phyloP scores from a whole-genome alignment of 176 grass and related monocot genomes.

The Avena atlantica region DNA sequence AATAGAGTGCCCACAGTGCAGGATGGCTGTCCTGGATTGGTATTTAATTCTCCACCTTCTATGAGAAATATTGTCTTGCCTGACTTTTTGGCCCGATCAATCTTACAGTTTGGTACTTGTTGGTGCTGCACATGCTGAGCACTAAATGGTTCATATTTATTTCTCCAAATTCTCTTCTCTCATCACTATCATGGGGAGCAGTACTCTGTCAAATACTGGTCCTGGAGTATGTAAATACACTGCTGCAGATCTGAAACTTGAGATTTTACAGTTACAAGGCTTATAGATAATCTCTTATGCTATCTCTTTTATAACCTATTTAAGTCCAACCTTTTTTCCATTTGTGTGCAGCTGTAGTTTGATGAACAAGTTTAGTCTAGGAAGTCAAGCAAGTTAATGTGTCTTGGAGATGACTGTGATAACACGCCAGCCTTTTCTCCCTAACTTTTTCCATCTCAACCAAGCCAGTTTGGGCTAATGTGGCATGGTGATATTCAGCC shows the following conservation, averaged over 20 bases:
- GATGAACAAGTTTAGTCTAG: not conserved
- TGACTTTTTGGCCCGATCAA: constrained; percentile 7
- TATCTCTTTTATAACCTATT: not conserved
- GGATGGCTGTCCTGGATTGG: constrained; percentile 33
- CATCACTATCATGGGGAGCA: constrained; percentile 19
- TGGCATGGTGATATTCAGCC: not conserved
- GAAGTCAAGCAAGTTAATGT: not conserved
- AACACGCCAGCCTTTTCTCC: not conserved
- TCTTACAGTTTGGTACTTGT: constrained; percentile 32
- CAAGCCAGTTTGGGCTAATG: not conserved
- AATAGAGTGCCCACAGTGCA: constrained; percentile 3
- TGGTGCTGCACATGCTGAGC: constrained; percentile 45
- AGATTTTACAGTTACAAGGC: not conserved
- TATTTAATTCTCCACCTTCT: constrained; percentile 18
- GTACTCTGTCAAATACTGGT: constrained; percentile 36
- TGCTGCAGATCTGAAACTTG: constrained; percentile 23
- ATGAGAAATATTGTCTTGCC: constrained; percentile 27
- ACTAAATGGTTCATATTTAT: constrained; percentile 39
- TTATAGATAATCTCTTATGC: not conserved
- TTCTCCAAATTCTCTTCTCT: constrained; percentile 17
- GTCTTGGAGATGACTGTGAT: not conserved
- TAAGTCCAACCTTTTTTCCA: not conserved
- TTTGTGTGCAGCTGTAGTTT: not conserved
- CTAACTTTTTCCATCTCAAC: not conserved
- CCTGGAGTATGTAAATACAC: constrained; percentile 30